Conservation (phyloP, 2,329 filamentous ascomycete species). For the Samsoniella hepiali region DNA sequence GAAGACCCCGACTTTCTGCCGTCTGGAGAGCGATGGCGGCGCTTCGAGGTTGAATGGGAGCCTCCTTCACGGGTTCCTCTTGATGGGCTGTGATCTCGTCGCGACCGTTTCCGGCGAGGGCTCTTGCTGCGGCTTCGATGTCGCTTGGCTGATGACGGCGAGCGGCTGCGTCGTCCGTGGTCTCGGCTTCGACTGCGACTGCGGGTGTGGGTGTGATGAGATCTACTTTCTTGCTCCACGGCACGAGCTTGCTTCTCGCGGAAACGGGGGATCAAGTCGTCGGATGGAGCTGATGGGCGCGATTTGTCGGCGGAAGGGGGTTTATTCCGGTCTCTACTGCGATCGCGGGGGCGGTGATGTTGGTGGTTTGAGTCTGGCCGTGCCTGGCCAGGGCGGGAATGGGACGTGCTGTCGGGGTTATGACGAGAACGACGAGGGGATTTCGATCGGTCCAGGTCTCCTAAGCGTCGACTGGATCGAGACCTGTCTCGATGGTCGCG, state of each 20-base stretch:
- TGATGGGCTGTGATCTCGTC: conserved; percentile 36
- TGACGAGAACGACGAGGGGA: conserved; percentile 33
- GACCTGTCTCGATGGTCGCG: conserved; percentile 37
- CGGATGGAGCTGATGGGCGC: conserved; percentile 30
- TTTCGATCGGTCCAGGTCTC: conserved; percentile 31
- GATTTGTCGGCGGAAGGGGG: conserved; percentile 28
- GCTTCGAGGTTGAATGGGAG: conserved; percentile 33
- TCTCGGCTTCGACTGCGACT: conserved; percentile 33
- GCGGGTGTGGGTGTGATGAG: conserved; percentile 35
- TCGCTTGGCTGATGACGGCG: conserved; percentile 40
- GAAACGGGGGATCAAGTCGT: conserved; percentile 39
- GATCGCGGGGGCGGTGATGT: conserved; percentile 36
- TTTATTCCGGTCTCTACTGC: conserved; percentile 34
- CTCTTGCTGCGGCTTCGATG: conserved; percentile 43
- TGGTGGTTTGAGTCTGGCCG: conserved; percentile 36
- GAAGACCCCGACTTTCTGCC: conserved; percentile 30
- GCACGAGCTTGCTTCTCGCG: conserved; percentile 32
- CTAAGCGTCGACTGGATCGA: conserved; percentile 35
- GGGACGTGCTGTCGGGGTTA: conserved; percentile 29
- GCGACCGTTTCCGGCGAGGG: conserved; percentile 40
- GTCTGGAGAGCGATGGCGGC: conserved; percentile 32
- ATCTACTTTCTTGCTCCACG: conserved; percentile 30
- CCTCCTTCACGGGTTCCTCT: conserved; percentile 40
- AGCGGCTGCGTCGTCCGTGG: conserved; percentile 31
- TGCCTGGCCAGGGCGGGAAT: conserved; percentile 33